Evolutionary conservation across 83 land plant genomes (phyloP), one percentile per base, ranked within the genome.

Genomic region (Picea engelmannii): DNA sequence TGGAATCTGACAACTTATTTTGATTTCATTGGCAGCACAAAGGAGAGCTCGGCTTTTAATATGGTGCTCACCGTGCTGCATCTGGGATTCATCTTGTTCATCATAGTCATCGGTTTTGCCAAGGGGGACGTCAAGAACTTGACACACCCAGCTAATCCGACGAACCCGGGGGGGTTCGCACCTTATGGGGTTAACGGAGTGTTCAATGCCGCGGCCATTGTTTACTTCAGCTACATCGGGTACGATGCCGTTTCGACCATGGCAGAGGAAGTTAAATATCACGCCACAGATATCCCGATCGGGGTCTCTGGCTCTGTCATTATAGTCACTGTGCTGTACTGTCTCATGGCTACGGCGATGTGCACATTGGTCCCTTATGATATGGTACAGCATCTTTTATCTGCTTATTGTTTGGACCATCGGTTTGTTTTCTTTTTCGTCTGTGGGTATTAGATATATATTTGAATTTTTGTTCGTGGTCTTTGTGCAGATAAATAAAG

Each of bases 201-300:
- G 9, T 88, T 95, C 83, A 91, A 91, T 15, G 99, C 96, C 0
- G 98, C 99, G 38, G 95, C 99, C 24, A 84, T 89, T 82, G 99
- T 97, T 65, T 97, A 95, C 81, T 80, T 95, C 84, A 95, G 98
- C 84, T 97, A 92, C 82, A 97, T 95, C 74, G 99, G 99, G 10
- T 97, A 93, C 82, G 99, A 97, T 81, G 96, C 98, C 77, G 99
- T 97, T 49, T 95, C 99, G 4, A 97, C 99, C 61, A 87, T 94
- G 89, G 99, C 99, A 0, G 99, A 97, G 84, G 99, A 97, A 85
- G 96, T 93, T 15, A 82, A 89, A 21, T 47, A 88, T 44, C 98
- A 98, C 4, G 89, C 81, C 1, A 88, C 84, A 80, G 90, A 91
- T 47, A 97, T 97, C 55, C 98, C 99, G 0, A 85, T 95, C 71